Evolutionary conservation across 1,139 yeast species (phyloP).

Genomic region (Geotrichum carabidarum): DNA sequence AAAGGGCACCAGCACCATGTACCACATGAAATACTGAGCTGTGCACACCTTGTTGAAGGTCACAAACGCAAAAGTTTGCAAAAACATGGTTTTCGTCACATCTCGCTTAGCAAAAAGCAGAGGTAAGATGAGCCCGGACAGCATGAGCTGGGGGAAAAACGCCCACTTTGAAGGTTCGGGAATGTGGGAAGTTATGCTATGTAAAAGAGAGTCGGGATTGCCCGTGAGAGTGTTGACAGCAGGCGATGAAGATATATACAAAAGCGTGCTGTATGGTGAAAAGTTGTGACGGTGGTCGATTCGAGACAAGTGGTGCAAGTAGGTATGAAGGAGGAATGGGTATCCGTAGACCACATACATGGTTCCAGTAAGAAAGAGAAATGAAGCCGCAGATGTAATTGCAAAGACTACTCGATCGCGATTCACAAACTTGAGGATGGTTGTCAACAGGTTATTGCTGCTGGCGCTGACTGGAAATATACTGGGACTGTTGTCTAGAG

Average conservation of each 20-base stretch:
- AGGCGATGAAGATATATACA: conserved; percentile 50
- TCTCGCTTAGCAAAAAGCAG: conserved; percentile 50
- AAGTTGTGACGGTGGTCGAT: conserved; percentile 94
- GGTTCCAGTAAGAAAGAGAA: conserved; percentile 44
- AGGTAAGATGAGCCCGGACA: conserved; percentile 61
- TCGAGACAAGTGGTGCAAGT: conserved; percentile 74
- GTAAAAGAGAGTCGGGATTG: conserved; percentile 23
- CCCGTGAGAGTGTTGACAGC: conserved; percentile 22
- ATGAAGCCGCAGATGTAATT: conserved; percentile 41
- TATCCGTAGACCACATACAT: conserved; percentile 69
- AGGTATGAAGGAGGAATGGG: conserved; percentile 74
- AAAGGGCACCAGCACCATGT: conserved; percentile 74
- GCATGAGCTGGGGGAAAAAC: conserved; percentile 71
- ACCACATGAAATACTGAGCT: conserved; percentile 88
- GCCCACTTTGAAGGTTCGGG: conserved; percentile 47
- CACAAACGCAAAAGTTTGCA: conserved; percentile 90
- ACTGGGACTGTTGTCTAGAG: conserved; percentile 26
- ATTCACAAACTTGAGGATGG: conserved; percentile 42
- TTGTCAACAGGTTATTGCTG: not conserved
- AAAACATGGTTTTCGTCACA: conserved; percentile 60
- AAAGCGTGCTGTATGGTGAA: conserved; percentile 72
- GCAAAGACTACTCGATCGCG: conserved; percentile 46
- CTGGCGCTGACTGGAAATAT: conserved; percentile 18
- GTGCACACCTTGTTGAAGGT: conserved; percentile 92
- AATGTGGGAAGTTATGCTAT: conserved; percentile 14